Percentiles rank a stretch among this genome's conserved stretches.
Conservation (phyloP, 257 asterid species). For the Mitragyna speciosa region DNA sequence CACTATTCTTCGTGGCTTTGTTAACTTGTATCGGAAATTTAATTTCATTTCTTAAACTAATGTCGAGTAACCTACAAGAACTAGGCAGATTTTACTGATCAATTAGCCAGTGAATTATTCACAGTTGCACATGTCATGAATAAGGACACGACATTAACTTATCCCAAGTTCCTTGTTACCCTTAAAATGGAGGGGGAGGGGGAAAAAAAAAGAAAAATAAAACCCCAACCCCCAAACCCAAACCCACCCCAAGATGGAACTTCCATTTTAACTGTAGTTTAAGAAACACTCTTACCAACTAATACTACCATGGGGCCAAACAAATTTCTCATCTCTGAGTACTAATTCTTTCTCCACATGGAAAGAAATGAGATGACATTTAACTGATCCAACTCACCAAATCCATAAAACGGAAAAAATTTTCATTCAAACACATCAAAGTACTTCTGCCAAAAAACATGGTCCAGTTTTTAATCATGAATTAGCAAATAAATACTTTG, state of each 20-base stretch:
- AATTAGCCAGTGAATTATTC: neutral
- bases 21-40: neutral
- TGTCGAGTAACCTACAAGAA: neutral
- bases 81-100: neutral
- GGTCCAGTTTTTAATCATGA: neutral
- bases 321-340: neutral
- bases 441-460: neutral
- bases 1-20: neutral
- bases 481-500: neutral
- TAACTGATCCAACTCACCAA: conserved; percentile 19
- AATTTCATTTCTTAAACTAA: neutral
- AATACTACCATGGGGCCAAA: conserved; percentile 1
- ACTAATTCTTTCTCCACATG: neutral
- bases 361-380: conserved; percentile 10
- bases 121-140: neutral
- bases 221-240: neutral
- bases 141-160: neutral
- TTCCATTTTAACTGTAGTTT: neutral
- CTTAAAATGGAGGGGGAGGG: neutral
- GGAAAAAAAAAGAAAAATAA: neutral
- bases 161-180: neutral
- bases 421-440: conserved; percentile 3
- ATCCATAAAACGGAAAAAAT: conserved; percentile 2
- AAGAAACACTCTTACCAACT: neutral
- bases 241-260: neutral